phyloP scores from a whole-genome alignment of 2,329 filamentous ascomycete genomes.

The Alternaria incomplexa region DNA sequence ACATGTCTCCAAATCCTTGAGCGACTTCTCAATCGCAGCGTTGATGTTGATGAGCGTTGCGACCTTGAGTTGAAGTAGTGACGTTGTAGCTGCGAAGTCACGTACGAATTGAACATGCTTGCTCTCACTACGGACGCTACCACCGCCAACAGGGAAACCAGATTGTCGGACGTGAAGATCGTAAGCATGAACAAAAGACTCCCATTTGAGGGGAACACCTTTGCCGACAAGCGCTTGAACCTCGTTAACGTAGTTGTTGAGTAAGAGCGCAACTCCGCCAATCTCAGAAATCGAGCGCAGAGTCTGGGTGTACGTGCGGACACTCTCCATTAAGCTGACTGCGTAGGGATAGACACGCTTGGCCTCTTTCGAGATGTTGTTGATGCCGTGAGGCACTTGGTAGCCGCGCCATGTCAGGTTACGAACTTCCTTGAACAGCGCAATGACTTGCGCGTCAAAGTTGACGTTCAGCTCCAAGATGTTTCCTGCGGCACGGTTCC shows the following conservation, averaged over 20 bases:
- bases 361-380: constrained; percentile 97
- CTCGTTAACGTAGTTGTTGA: constrained; percentile 91
- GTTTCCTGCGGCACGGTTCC: constrained; percentile 89
- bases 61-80: constrained; percentile 87
- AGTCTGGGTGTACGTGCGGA: constrained; percentile 91
- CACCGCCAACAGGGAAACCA: constrained; percentile 64
- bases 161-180: constrained; percentile 80
- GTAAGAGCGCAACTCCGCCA: constrained; percentile 83
- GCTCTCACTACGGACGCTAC: constrained; percentile 71
- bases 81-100: constrained; percentile 87
- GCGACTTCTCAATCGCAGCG: constrained; percentile 78
- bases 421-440: constrained; percentile 96
- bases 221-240: constrained; percentile 83
- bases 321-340: constrained; percentile 97
- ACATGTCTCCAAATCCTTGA: constrained; percentile 83
- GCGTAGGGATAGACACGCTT: constrained; percentile 98
- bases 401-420: constrained; percentile 96
- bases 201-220: constrained; percentile 91
- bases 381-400: constrained; percentile 90
- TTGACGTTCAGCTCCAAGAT: constrained; percentile 89
- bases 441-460: constrained; percentile 96
- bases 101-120: constrained; percentile 97
- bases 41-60: constrained; percentile 79
- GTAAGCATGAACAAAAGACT: constrained; percentile 96
- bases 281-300: constrained; percentile 83